phyloP scores from a whole-genome alignment of 495 filamentous ascomycete genomes.

The Hyphodiscus hymeniophilus region DNA sequence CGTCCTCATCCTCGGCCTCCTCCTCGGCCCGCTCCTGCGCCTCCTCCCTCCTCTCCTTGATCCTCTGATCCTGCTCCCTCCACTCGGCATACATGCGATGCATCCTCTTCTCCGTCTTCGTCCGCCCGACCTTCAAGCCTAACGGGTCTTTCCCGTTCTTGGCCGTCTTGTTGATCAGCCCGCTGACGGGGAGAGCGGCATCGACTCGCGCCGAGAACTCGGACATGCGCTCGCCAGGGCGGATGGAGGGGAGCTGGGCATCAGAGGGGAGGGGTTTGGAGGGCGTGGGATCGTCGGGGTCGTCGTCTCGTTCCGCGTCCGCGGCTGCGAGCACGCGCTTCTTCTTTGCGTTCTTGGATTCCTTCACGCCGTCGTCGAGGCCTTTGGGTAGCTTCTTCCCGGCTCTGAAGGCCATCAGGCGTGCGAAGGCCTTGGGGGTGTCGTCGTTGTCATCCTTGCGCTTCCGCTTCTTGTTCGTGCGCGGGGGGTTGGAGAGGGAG shows the following conservation, averaged over 20 bases:
- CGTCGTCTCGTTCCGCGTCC: conserved; percentile 1
- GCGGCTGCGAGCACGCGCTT: conserved; percentile 24
- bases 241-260: conserved; percentile 59
- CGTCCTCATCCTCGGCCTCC: conserved; percentile 53
- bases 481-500: conserved; percentile 12
- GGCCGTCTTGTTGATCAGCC: conserved; percentile 45
- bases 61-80: conserved; percentile 55
- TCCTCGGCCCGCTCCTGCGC: conserved; percentile 56
- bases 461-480: conserved; percentile 32
- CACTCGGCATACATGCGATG: conserved; percentile 73
- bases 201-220: conserved; percentile 84
- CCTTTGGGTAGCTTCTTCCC: conserved; percentile 51
- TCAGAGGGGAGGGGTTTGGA: too few species aligned
- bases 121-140: conserved; percentile 48
- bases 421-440: conserved; percentile 76
- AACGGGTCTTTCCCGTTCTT: conserved; percentile 41
- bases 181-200: conserved; percentile 67
- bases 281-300: too few species aligned
- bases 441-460: conserved; percentile 57
- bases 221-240: conserved; percentile 70
- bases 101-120: conserved; percentile 77
- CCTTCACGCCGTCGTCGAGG: conserved; percentile 56
- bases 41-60: conserved; percentile 50
- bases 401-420: conserved; percentile 62
- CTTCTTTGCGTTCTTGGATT: conserved; percentile 40